These are phyloP conservation scores for Poa annua DNA, from an alignment of 176 grass and related monocot species.

Conservation along the genomic window DNA sequence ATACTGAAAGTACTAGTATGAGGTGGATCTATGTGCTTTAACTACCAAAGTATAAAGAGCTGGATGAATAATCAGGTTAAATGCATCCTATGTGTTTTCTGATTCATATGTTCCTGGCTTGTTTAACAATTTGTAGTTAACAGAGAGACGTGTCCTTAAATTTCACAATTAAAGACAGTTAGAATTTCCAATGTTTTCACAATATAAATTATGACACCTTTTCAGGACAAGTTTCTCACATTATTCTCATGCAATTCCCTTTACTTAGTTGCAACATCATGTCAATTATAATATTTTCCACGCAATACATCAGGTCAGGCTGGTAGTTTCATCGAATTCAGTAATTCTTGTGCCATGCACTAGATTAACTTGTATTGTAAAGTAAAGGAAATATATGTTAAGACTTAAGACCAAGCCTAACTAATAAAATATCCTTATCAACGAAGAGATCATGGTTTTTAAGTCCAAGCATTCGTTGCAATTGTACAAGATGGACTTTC, in stretches of 20 bases:
- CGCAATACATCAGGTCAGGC: neutral
- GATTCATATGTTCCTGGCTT: neutral
- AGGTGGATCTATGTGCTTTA: neutral
- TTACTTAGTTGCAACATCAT: neutral
- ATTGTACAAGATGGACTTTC: neutral
- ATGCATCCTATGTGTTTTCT: slow-evolving; percentile 8
- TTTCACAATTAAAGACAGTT: slow-evolving; percentile 3
- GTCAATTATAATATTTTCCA: slow-evolving; percentile 8
- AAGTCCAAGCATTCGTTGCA: neutral
- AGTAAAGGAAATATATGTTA: neutral
- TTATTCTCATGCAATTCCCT: neutral
- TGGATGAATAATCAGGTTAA: neutral
- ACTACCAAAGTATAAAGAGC: neutral
- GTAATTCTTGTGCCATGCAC: neutral
- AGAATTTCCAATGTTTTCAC: neutral
- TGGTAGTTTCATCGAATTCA: neutral
- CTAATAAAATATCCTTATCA: neutral
- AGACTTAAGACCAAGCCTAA: neutral
- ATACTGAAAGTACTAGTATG: neutral
- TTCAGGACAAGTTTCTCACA: neutral
- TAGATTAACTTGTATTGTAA: neutral
- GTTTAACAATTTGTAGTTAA: slow-evolving; percentile 13
- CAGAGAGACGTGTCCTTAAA: neutral
- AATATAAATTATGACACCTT: neutral
- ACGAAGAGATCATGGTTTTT: neutral